Evolutionary conservation across 257 asterid species (phyloP).

Genomic region (Plantago ovata): DNA sequence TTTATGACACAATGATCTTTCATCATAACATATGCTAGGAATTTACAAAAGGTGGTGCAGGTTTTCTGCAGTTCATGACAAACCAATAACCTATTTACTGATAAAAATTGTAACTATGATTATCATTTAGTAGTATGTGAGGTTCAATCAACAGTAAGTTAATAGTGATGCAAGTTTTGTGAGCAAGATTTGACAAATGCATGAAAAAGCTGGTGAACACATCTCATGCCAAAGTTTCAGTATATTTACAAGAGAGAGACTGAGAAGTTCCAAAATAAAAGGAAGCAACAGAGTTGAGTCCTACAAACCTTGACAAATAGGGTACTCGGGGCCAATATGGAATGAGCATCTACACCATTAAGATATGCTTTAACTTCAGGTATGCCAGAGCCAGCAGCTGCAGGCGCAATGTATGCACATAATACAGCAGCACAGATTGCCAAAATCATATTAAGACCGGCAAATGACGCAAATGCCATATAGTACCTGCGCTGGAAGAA

Average conservation of each 20-base stretch:
- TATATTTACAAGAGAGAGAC: neutral
- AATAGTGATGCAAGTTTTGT: no score
- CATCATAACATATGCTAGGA: no score
- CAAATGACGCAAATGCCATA: constrained; percentile 56
- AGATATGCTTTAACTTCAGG: constrained; percentile 99
- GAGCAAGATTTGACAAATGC: no score
- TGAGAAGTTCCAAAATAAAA: neutral
- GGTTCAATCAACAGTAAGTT: no score
- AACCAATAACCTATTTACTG: no score
- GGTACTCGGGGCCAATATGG: constrained; percentile 95
- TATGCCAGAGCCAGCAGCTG: constrained; percentile 98
- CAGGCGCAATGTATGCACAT: constrained; percentile 88
- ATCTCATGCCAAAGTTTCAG: no score
- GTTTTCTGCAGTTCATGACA: no score
- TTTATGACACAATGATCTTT: no score
- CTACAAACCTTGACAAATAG: constrained; percentile 75
- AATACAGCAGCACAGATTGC: constrained; percentile 72
- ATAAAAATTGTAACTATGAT: no score
- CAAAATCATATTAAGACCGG: constrained; percentile 57
- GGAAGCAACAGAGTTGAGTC: neutral
- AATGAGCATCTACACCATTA: constrained; percentile 94
- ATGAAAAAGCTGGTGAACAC: no score
- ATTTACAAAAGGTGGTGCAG: no score
- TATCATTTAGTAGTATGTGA: no score
- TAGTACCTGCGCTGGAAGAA: constrained; percentile 44